A percentile compares a stretch with the other conserved stretches of the same genome.
These are phyloP conservation scores for Cutaneotrichosporon curvatum DNA, from an alignment of 1,284 basidiomycete species.

Conservation along the genomic window DNA sequence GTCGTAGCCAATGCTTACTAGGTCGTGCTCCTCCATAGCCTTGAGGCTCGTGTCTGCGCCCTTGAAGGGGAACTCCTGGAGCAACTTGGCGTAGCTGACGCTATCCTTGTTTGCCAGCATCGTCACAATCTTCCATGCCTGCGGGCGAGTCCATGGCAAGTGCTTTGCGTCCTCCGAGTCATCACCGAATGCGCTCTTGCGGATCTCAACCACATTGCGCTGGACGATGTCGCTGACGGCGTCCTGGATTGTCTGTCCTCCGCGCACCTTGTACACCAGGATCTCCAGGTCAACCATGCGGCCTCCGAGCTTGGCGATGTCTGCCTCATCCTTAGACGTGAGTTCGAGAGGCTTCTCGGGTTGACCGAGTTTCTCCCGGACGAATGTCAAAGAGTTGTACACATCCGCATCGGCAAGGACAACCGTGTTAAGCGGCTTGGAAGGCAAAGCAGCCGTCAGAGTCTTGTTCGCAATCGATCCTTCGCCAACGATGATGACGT, in stretches of 20 bases:
- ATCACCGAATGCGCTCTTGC: constrained; percentile 89
- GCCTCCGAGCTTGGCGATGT: constrained; percentile 71
- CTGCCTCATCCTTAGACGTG: constrained; percentile 49
- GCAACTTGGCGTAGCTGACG: constrained; percentile 70
- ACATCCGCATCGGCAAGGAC: constrained; percentile 78
- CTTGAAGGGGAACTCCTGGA: constrained; percentile 85
- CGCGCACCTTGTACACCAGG: constrained; percentile 77
- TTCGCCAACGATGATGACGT: constrained; percentile 86
- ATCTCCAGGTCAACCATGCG: constrained; percentile 57
- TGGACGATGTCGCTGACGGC: constrained; percentile 83
- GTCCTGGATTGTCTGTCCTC: constrained; percentile 63
- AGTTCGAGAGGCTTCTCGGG: constrained; percentile 29
- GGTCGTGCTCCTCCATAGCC: constrained; percentile 80
- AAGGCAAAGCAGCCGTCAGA: constrained; percentile 78
- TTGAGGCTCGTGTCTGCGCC: constrained; percentile 75
- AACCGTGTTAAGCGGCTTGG: constrained; percentile 73
- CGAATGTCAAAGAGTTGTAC: constrained; percentile 68
- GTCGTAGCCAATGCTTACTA: constrained; percentile 69
- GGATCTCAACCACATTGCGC: constrained; percentile 70
- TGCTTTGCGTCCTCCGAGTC: constrained; percentile 76
- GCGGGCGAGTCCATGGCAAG: constrained; percentile 75
- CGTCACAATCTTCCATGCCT: constrained; percentile 80
- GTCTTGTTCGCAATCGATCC: constrained; percentile 80
- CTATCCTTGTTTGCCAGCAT: constrained; percentile 63
- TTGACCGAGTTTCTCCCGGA: constrained; percentile 68